phyloP scores from a whole-genome alignment of 192 early-diverging fungal genomes.

The Backusella circina region DNA sequence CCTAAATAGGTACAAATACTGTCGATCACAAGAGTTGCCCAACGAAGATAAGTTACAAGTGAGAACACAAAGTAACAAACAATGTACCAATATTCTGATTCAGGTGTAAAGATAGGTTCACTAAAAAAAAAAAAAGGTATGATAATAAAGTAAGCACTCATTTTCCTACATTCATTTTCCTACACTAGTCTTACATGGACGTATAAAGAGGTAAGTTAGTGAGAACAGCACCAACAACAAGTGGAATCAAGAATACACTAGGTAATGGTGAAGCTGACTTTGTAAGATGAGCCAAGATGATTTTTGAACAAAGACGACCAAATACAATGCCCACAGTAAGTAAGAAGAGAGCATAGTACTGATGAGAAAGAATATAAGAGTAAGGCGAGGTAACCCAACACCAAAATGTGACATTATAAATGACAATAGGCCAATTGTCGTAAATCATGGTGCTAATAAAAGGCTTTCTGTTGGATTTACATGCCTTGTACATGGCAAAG shows the following conservation, averaged over 20 bases:
- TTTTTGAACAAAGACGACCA: slow-evolving; percentile 85
- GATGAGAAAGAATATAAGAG: slow-evolving; percentile 60
- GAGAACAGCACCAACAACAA: slow-evolving; percentile 69
- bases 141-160: neutral
- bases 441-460: slow-evolving; percentile 51
- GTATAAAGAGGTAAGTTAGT: slow-evolving; percentile 53
- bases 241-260: slow-evolving; percentile 72
- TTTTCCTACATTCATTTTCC: neutral
- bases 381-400: slow-evolving; percentile 68
- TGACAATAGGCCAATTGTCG: slow-evolving; percentile 58
- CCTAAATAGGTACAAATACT: slow-evolving; percentile 82
- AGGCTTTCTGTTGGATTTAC: slow-evolving; percentile 54
- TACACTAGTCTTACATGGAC: slow-evolving; percentile 36
- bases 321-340: slow-evolving; percentile 75
- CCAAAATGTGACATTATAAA: slow-evolving; percentile 59
- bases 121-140: slow-evolving; percentile 39
- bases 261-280: slow-evolving; percentile 79
- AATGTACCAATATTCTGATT: slow-evolving; percentile 68
- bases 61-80: slow-evolving; percentile 69
- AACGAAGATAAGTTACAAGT: slow-evolving; percentile 76
- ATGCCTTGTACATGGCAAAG: slow-evolving; percentile 34
- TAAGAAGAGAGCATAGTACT: slow-evolving; percentile 72
- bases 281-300: slow-evolving; percentile 87
- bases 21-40: slow-evolving; percentile 81
- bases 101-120: slow-evolving; percentile 59